phyloP scores from a whole-genome alignment of 257 asterid species.

The Scutellaria barbata region DNA sequence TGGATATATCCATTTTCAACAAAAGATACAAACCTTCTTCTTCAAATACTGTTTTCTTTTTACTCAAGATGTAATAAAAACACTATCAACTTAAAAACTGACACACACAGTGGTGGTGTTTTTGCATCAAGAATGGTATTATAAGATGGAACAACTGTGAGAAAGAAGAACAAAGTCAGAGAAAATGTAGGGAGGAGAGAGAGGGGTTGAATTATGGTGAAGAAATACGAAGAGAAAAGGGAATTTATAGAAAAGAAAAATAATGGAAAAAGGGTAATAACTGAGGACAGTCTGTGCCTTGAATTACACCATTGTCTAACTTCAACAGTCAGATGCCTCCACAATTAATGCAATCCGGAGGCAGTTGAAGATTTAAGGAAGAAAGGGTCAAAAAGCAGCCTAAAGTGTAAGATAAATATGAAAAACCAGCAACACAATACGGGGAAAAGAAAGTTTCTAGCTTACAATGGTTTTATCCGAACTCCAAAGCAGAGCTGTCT shows the following conservation, averaged over 20 bases:
- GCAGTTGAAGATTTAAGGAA: conserved; percentile 52
- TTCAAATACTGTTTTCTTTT: background rate
- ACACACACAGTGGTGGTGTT: conserved; percentile 6
- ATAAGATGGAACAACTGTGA: background rate
- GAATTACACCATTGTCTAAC: conserved; percentile 54
- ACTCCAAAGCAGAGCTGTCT: conserved; percentile 31
- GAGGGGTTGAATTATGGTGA: conserved; percentile 32
- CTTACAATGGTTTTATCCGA: conserved; percentile 37
- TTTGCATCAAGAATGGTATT: conserved; percentile 14
- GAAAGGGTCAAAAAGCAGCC: conserved; percentile 27
- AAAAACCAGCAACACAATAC: conserved; percentile 33
- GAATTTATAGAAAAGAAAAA: conserved; percentile 61
- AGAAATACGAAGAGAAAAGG: conserved; percentile 34
- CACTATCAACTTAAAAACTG: conserved; percentile 11
- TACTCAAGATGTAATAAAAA: conserved; percentile 14
- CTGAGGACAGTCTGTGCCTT: conserved; percentile 72
- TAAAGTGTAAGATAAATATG: conserved; percentile 17
- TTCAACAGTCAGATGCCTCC: conserved; percentile 56
- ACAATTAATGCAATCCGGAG: conserved; percentile 68
- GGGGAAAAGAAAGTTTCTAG: conserved; percentile 6
- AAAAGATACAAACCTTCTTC: background rate
- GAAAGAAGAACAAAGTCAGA: conserved; percentile 1
- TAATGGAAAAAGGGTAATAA: conserved; percentile 49
- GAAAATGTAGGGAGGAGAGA: background rate
- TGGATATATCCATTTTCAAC: conserved; percentile 55